Conservation (phyloP, 176 grass and related monocot genomes). For the Raddia distichophylla region DNA sequence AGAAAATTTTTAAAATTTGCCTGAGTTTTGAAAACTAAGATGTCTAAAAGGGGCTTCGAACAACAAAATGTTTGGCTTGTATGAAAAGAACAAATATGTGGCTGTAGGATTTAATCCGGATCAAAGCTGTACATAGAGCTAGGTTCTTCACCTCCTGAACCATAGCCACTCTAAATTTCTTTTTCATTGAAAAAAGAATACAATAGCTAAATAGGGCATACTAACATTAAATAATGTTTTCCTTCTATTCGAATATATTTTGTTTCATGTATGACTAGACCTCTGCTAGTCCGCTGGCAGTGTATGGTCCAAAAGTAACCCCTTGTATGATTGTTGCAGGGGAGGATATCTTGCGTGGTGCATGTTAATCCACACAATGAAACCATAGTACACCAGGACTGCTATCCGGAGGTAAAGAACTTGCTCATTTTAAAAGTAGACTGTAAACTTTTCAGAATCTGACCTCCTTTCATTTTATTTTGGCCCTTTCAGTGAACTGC, state of each 20-base stretch:
- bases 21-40: no score
- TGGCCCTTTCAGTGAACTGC: slow-evolving; percentile 40
- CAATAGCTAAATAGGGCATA: neutral
- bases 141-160: neutral
- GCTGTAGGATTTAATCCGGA: no score
- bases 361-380: slow-evolving; percentile 56
- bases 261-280: neutral
- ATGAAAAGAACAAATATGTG: no score
- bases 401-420: slow-evolving; percentile 59
- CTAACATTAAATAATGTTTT: neutral
- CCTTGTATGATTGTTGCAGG: slow-evolving; percentile 42
- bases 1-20: no score
- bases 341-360: slow-evolving; percentile 54
- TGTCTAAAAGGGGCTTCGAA: no score
- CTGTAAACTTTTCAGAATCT: slow-evolving; percentile 14
- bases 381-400: slow-evolving; percentile 65
- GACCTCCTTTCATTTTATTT: neutral
- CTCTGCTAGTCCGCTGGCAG: neutral
- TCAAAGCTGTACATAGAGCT: neutral
- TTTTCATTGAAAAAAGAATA: neutral
- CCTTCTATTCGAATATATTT: neutral
- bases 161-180: neutral
- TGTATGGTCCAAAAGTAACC: slow-evolving; percentile 7
- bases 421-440: neutral
- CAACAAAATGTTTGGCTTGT: no score